These are phyloP conservation scores for Porcisia hertigi DNA, from an alignment of 208 protist genomes.

Conservation along the genomic window DNA sequence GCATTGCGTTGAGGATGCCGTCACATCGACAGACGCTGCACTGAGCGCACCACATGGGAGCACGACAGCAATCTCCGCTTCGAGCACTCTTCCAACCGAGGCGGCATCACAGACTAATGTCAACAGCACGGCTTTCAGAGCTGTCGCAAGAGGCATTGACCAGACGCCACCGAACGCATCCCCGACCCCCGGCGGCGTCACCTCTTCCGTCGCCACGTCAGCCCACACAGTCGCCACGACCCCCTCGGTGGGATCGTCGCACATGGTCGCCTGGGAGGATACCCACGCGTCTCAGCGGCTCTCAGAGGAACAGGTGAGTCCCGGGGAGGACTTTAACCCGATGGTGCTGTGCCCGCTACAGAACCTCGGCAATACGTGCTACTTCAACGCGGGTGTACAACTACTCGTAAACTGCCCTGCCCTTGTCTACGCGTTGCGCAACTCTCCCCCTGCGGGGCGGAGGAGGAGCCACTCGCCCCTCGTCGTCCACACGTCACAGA, in stretches of 20 bases:
- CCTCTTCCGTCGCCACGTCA: slow-evolving; percentile 1
- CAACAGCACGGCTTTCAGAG: not conserved
- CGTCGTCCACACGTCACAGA: not conserved
- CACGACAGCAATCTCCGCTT: not conserved
- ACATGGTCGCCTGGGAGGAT: slow-evolving; percentile 11
- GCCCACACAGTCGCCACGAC: not conserved
- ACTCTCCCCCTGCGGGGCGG: slow-evolving; percentile 36
- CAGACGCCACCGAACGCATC: not conserved
- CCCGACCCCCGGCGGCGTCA: not conserved
- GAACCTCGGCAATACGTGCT: slow-evolving; percentile 98
- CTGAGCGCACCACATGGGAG: not conserved
- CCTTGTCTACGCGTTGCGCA: slow-evolving; percentile 66
- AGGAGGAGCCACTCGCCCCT: not conserved
- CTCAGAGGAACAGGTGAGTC: slow-evolving; percentile 25
- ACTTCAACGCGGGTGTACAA: slow-evolving; percentile 97
- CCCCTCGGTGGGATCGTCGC: not conserved
- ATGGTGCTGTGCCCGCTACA: slow-evolving; percentile 80
- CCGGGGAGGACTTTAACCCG: slow-evolving; percentile 36
- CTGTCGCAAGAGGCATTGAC: not conserved
- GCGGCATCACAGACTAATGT: not conserved
- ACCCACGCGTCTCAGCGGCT: slow-evolving; percentile 15
- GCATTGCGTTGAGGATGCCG: not conserved
- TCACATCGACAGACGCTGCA: not conserved
- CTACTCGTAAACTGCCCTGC: slow-evolving; percentile 88
- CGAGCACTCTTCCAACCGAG: not conserved